Percentiles rank a stretch among this genome's conserved stretches.
Conservation (phyloP, 495 filamentous ascomycete genomes). For the Penicillium paradoxum region DNA sequence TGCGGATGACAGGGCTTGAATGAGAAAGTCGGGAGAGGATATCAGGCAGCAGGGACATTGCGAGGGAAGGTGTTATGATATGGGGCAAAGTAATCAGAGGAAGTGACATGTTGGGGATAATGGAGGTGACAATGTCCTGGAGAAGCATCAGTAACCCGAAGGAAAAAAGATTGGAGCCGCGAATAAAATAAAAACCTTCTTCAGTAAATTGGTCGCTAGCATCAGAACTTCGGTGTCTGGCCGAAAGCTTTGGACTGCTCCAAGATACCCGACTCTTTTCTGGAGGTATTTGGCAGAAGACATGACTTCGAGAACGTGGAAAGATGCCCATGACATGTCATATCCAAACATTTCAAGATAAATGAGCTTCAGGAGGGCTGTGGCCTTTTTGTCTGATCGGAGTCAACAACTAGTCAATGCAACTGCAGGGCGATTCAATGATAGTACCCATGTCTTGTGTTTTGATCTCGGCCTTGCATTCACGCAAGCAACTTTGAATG, state of each 20-base stretch:
- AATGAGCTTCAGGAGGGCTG: constrained; percentile 86
- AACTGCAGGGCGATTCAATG: neutral
- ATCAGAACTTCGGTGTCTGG: constrained; percentile 95
- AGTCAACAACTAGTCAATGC: constrained; percentile 18
- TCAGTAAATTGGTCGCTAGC: constrained; percentile 93
- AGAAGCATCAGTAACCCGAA: neutral
- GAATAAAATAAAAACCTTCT: constrained; percentile 61
- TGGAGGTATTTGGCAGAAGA: constrained; percentile 88
- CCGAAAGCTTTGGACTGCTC: constrained; percentile 91
- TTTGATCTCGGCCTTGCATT: constrained; percentile 89
- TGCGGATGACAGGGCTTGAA: constrained; percentile 74
- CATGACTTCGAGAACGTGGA: constrained; percentile 98
- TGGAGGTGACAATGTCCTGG: constrained; percentile 75
- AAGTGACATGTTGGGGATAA: constrained; percentile 69
- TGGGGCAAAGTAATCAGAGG: constrained; percentile 86
- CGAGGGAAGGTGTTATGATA: constrained; percentile 83
- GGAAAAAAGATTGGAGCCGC: neutral
- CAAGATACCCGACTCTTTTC: constrained; percentile 94
- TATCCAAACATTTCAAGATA: constrained; percentile 99
- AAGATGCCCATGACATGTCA: constrained; percentile 99
- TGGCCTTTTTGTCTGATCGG: constrained; percentile 80
- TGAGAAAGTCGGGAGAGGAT: constrained; percentile 81
- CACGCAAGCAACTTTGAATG: constrained; percentile 81
- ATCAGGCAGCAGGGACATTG: constrained; percentile 81
- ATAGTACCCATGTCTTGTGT: constrained; percentile 79